Evolutionary conservation across 2,329 filamentous ascomycete genomes (phyloP), one percentile per base, ranked within the genome.

Genomic region (Fusarium sp.): DNA sequence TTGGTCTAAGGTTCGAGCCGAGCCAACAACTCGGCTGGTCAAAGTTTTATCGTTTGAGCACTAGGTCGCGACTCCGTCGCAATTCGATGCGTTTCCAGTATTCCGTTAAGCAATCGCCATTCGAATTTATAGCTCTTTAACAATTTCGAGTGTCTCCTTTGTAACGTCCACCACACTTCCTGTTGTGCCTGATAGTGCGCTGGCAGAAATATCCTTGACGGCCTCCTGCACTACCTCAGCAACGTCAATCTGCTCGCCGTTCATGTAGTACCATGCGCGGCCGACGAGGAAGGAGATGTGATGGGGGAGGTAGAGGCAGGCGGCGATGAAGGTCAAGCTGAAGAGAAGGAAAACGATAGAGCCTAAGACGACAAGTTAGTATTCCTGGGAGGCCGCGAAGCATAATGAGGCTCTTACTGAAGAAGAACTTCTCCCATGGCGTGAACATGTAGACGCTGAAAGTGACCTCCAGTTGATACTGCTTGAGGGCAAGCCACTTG

Each of bases 401-500:
- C n/a, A 24, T 32, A 45, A 52, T 25, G 44, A 13, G 22, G 14
- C 8, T 81, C 94, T 61, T 87, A 98, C 96, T 98, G 83, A 98
- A 97, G 76, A 97, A 91, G 82, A 97, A 95, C 81, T 97, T 97
- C 85, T 99, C 96, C 55, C 92, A 94, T 2, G 94, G 92, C 40
- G 94, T 98, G 75, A 98, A 91, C 92, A 99, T 98, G 86, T 99
- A 98, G 27, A 98, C 88, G 66, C 92, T 92, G 82, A 97, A 96
- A 14, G 95, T 98, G 80, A 98, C 95, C 84, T 99, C 96, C 79
- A 98, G 94, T 85, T 98, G 96, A 85, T 98, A 98, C 80, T 94
- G 91, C 87, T 99, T 99, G 81, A 94, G 89, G 81, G 94, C 91
- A 73, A 98, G 86, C 94, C 94, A 98, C 80, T 91, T 90, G 71